phyloP scores from a whole-genome alignment of 768 basidiomycete genomes.

The Lactifluus subvellereus region DNA sequence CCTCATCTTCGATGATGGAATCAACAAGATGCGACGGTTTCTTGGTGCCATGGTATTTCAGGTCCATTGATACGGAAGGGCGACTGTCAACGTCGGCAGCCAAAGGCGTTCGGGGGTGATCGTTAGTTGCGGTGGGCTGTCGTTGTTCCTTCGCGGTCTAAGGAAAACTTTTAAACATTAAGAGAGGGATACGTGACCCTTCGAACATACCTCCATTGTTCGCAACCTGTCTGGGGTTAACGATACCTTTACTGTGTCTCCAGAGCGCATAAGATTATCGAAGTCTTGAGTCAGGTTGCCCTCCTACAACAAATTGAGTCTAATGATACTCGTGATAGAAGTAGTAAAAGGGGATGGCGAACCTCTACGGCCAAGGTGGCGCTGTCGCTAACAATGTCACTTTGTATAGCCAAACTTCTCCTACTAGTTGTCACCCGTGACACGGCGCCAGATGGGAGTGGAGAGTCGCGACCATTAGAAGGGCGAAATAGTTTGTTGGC shows the following conservation, averaged over 20 bases:
- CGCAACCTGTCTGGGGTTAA: slow-evolving; percentile 90
- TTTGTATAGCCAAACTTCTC: slow-evolving; percentile 6
- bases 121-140: background rate
- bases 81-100: slow-evolving; percentile 3
- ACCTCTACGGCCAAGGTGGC: slow-evolving; percentile 26
- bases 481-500: slow-evolving; percentile 54
- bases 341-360: slow-evolving; percentile 8
- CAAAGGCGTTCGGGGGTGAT: background rate
- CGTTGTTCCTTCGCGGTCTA: slow-evolving; percentile 13
- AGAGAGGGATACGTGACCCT: slow-evolving; percentile 31
- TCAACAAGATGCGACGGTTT: slow-evolving; percentile 51
- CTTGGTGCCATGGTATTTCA: slow-evolving; percentile 23
- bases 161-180: background rate
- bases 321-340: slow-evolving; percentile 6
- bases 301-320: slow-evolving; percentile 14
- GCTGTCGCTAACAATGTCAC: slow-evolving; percentile 11
- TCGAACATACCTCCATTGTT: slow-evolving; percentile 72
- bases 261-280: slow-evolving; percentile 86
- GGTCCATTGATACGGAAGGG: slow-evolving; percentile 8
- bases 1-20: slow-evolving; percentile 58
- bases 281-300: slow-evolving; percentile 63
- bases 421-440: slow-evolving; percentile 27
- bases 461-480: slow-evolving; percentile 35
- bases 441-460: slow-evolving; percentile 23
- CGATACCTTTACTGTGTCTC: slow-evolving; percentile 91